Evolutionary conservation across 1,139 yeast genomes (phyloP).

Genomic region (Suhomyces guaymorum): DNA sequence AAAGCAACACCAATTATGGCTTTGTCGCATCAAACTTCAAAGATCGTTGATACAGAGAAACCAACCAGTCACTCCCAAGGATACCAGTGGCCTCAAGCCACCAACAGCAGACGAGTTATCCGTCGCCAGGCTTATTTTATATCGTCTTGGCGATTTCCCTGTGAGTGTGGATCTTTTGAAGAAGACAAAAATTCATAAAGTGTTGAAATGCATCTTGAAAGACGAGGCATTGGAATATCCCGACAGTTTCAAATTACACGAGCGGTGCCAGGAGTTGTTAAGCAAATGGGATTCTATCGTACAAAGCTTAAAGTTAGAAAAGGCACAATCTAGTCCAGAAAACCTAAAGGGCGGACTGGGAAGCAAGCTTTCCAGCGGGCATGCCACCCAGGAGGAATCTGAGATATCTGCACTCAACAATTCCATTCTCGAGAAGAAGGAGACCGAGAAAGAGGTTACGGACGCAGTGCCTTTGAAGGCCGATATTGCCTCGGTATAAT

Average conservation of each 20-base stretch:
- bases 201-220: constrained; percentile 48
- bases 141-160: constrained; percentile 50
- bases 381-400: constrained; percentile 31
- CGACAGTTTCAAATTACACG: constrained; percentile 51
- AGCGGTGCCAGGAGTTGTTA: constrained; percentile 45
- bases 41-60: constrained; percentile 47
- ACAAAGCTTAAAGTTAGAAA: constrained; percentile 39
- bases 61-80: constrained; percentile 41
- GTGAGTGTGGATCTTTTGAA: constrained; percentile 56
- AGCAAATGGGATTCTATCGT: constrained; percentile 46
- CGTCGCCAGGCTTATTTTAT: constrained; percentile 52
- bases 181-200: constrained; percentile 57
- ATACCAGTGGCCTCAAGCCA: constrained; percentile 34
- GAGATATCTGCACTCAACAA: constrained; percentile 30
- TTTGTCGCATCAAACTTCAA: constrained; percentile 49
- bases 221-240: constrained; percentile 44
- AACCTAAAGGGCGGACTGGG: constrained; percentile 9
- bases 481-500: constrained; percentile 9
- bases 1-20: constrained; percentile 49
- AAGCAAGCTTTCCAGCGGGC: constrained; percentile 18
- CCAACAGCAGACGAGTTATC: constrained; percentile 57
- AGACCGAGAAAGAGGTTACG: constrained; percentile 9
- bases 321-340: constrained; percentile 17
- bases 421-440: constrained; percentile 14
- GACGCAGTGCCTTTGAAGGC: constrained; percentile 8